Evolutionary conservation across 2,329 filamentous ascomycete genomes (phyloP).

Genomic region (Aspergillus vadensis): DNA sequence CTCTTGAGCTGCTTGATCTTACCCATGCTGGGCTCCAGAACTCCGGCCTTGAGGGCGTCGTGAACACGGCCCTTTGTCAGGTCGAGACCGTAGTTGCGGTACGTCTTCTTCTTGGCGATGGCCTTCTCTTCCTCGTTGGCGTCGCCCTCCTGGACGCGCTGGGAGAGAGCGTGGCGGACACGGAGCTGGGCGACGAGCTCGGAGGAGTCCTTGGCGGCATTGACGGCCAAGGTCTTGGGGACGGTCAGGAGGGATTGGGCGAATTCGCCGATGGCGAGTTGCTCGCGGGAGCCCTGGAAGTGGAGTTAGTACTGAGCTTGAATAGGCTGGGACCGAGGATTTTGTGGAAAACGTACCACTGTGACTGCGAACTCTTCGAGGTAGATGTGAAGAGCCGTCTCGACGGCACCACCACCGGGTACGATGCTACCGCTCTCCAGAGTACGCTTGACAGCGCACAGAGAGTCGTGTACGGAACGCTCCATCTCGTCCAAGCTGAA

Average conservation of each 20-base stretch:
- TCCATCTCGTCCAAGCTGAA: conserved; percentile 99
- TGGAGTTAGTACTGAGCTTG: background rate
- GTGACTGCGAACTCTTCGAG: conserved; percentile 98
- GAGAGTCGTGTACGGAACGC: conserved; percentile 93
- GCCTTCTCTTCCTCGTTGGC: conserved; percentile 78
- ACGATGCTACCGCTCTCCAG: conserved; percentile 96
- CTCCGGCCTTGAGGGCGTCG: conserved; percentile 90
- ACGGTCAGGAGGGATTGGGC: conserved; percentile 91
- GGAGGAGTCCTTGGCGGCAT: conserved; percentile 93
- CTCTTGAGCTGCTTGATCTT: conserved; percentile 98
- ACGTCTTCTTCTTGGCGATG: conserved; percentile 89
- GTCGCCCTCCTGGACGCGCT: conserved; percentile 86
- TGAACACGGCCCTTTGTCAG: conserved; percentile 85
- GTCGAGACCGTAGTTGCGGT: conserved; percentile 98
- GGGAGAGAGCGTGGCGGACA: conserved; percentile 88
- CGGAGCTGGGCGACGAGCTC: conserved; percentile 95
- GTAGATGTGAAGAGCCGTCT: conserved; percentile 99
- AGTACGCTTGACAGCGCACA: conserved; percentile 95
- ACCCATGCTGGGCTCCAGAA: conserved; percentile 95
- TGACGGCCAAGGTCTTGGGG: conserved; percentile 94
- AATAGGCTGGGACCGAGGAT: background rate
- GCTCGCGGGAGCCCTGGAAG: conserved; percentile 77
- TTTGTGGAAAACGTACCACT: conserved; percentile 60
- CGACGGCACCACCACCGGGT: conserved; percentile 91
- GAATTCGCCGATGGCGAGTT: conserved; percentile 97